These are phyloP conservation scores for Suillus alpinus DNA, from an alignment of 768 basidiomycete species.

Conservation along the genomic window DNA sequence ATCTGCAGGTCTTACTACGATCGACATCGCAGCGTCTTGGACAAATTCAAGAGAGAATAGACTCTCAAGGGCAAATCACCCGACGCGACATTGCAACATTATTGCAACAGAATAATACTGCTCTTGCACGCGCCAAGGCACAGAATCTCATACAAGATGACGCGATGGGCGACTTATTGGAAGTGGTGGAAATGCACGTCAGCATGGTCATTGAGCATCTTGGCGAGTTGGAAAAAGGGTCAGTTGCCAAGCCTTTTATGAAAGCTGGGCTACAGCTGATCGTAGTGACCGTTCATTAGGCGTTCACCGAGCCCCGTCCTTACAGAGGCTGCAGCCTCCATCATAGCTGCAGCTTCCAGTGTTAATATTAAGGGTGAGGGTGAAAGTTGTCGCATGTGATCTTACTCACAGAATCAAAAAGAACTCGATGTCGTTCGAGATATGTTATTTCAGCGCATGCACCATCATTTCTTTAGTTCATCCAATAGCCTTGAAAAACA, in stretches of 20 bases:
- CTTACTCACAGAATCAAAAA: slow-evolving; percentile 21
- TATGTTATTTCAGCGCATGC: slow-evolving; percentile 53
- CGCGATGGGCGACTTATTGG: slow-evolving; percentile 56
- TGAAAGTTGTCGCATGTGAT: too few relatives aligned
- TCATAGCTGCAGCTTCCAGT: slow-evolving; percentile 60
- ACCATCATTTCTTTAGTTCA: slow-evolving; percentile 54
- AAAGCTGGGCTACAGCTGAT: neutral
- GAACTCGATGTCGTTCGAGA: slow-evolving; percentile 58
- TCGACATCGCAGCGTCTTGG: slow-evolving; percentile 63
- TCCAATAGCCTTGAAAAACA: slow-evolving; percentile 50
- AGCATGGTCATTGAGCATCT: slow-evolving; percentile 60
- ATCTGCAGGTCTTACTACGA: slow-evolving; percentile 55
- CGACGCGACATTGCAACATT: slow-evolving; percentile 67
- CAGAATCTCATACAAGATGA: slow-evolving; percentile 67
- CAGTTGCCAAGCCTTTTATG: slow-evolving; percentile 13
- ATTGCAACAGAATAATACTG: slow-evolving; percentile 58
- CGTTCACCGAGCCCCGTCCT: slow-evolving; percentile 46
- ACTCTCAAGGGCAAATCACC: slow-evolving; percentile 59
- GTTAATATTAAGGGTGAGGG: slow-evolving; percentile 55
- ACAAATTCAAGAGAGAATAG: slow-evolving; percentile 68
- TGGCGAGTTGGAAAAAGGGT: slow-evolving; percentile 53
- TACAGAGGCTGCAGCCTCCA: slow-evolving; percentile 66
- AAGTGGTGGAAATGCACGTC: slow-evolving; percentile 63
- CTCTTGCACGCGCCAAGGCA: slow-evolving; percentile 69
- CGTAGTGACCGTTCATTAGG: slow-evolving; percentile 23